Evolutionary conservation across 1,139 yeast species (phyloP), one percentile per base, ranked within the genome.

Genomic region (Eremothecium gossypii): DNA sequence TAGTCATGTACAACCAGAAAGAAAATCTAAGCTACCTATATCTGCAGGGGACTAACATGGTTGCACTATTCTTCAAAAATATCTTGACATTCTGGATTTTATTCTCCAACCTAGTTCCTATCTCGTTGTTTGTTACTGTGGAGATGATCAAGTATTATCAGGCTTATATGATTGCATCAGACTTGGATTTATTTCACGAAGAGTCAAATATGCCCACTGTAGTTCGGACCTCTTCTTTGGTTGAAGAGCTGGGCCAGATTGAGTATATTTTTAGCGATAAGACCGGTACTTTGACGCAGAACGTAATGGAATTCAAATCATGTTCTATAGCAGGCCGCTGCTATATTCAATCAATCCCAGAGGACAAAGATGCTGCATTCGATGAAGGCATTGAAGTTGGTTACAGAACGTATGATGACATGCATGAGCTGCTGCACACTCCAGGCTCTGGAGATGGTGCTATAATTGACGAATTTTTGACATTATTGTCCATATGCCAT

Each of bases 201-300:
- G 83, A 76, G 46, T 75, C 87, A 0, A 97, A 91, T 55, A 87
- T 96, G 0, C 97, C 98, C 1, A 83, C 96, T 0, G 89, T 89
- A 7, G 96, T 93, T 27, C 72, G 98, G 50, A 91, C 98, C 0
- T 91, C 97, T 1, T 83, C 95, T 13, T 70, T 91, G 52, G 98
- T 91, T 8, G 99, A 91, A 63, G 98, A 91, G 56, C 70, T 91
- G 50, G 98, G 98, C 20, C 98, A 91, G 63, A 87, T 91, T 53
- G 94, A 89, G 58, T 89, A 87, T 59, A 83, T 91, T 26, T 91
- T 91, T 65, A 84, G 95, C 61, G 98, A 91, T 62, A 91, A 91
- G 61, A 91, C 98, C 0, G 98, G 98, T 31, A 91, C 98, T 0
- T 70, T 91, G 48, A 91, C 98, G 0, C 69, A 97, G 61, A 91